Conservation (phyloP, 2,329 filamentous ascomycete genomes). For the Fusarium pininemorale region DNA sequence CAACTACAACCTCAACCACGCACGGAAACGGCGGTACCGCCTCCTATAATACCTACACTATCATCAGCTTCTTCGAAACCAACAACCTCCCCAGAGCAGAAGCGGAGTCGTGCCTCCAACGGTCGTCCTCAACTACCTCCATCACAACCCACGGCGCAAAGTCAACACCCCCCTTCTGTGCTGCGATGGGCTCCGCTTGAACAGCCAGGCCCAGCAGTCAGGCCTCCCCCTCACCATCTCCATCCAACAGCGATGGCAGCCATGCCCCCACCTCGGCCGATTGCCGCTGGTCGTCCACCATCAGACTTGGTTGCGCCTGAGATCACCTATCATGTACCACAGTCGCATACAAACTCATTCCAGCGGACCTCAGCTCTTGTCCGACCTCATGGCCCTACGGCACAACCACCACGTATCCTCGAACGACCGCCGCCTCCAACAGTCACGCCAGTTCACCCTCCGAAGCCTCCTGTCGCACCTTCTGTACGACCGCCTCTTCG, state of each 20-base stretch:
- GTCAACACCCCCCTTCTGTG: slow-evolving; percentile 26
- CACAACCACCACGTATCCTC: slow-evolving; percentile 45
- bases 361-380: slow-evolving; percentile 45
- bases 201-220: slow-evolving; percentile 28
- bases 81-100: slow-evolving; percentile 27
- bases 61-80: slow-evolving; percentile 1
- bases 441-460: slow-evolving; percentile 48
- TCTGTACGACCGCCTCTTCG: slow-evolving; percentile 50
- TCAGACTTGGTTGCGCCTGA: slow-evolving; percentile 53
- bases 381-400: slow-evolving; percentile 47
- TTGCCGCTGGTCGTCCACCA: slow-evolving; percentile 37
- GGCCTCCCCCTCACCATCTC: neutral
- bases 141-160: slow-evolving; percentile 13
- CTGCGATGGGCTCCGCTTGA: slow-evolving; percentile 42
- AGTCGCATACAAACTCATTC: slow-evolving; percentile 41
- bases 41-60: slow-evolving; percentile 26
- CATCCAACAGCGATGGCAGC: slow-evolving; percentile 35
- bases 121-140: slow-evolving; percentile 6
- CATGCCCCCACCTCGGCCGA: slow-evolving; percentile 23
- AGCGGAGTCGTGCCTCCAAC: slow-evolving; percentile 31
- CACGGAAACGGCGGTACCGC: slow-evolving; percentile 30
- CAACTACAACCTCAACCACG: slow-evolving; percentile 23
- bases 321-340: slow-evolving; percentile 52
- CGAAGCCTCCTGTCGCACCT: slow-evolving; percentile 45
- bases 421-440: slow-evolving; percentile 42